Percentiles rank a stretch among this genome's conserved stretches.
Conservation (phyloP, 257 asterid species). For the Lycium barbarum region DNA sequence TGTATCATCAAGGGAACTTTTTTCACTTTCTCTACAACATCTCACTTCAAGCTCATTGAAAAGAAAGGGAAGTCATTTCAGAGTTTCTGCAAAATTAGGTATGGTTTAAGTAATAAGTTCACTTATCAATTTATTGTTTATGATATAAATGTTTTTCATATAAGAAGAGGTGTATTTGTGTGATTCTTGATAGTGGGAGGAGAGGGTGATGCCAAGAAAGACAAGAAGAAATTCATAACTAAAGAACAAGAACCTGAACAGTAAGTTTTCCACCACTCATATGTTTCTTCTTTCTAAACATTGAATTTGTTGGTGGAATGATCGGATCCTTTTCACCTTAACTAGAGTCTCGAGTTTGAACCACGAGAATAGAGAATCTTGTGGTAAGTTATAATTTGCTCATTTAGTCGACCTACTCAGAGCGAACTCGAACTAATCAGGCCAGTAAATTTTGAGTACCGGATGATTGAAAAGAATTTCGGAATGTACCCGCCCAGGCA, state of each 20-base stretch:
- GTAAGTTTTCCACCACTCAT: slow-evolving; percentile 45
- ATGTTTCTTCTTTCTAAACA: background rate
- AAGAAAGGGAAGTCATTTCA: slow-evolving; percentile 45
- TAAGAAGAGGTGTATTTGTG: background rate
- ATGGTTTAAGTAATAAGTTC: background rate
- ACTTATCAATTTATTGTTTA: background rate
- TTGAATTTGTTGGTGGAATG: background rate
- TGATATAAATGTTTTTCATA: background rate
- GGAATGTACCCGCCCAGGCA: background rate
- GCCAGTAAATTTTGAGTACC: background rate
- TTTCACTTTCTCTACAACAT: slow-evolving; percentile 38
- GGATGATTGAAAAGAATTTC: background rate
- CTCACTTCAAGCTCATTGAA: slow-evolving; percentile 34
- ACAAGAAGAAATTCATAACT: slow-evolving; percentile 89
- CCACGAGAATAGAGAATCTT: background rate
- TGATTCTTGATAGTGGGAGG: slow-evolving; percentile 60
- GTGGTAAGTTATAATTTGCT: background rate
- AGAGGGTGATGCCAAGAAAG: slow-evolving; percentile 71
- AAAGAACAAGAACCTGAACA: slow-evolving; percentile 92
- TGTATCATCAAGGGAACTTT: slow-evolving; percentile 43
- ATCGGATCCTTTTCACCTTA: background rate
- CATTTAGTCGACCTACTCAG: background rate
- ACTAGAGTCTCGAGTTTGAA: background rate
- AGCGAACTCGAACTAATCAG: background rate
- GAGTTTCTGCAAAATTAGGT: slow-evolving; percentile 79